phyloP scores from a whole-genome alignment of 1,139 yeast species.

The Candida frijolesensis region DNA sequence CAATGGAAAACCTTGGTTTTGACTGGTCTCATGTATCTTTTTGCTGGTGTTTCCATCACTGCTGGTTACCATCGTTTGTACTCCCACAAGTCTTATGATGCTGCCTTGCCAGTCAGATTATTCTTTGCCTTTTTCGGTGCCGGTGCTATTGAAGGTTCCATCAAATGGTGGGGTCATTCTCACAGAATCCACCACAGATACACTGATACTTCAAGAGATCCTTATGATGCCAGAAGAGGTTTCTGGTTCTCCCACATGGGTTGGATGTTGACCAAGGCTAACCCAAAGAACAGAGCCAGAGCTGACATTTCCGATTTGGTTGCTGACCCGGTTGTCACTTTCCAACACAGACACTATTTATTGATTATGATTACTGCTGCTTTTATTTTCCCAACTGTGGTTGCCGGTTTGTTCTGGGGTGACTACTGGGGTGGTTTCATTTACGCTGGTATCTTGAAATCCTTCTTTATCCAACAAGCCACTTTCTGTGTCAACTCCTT shows the following conservation, averaged over 20 bases:
- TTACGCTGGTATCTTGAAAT: constrained; percentile 86
- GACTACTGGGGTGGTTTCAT: constrained; percentile 93
- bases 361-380: constrained; percentile 66
- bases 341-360: constrained; percentile 92
- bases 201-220: constrained; percentile 96
- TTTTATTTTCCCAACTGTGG: constrained; percentile 69
- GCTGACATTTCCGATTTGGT: constrained; percentile 93
- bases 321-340: constrained; percentile 85
- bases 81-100: constrained; percentile 87
- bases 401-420: constrained; percentile 82
- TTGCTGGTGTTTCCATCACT: constrained; percentile 88
- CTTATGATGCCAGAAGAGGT: constrained; percentile 95
- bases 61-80: constrained; percentile 77
- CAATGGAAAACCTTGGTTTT: constrained; percentile 60
- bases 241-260: constrained; percentile 97
- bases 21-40: constrained; percentile 61
- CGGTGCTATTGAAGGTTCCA: constrained; percentile 94
- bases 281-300: constrained; percentile 93
- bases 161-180: constrained; percentile 98
- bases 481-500: constrained; percentile 98
- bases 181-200: constrained; percentile 98
- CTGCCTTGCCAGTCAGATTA: constrained; percentile 67
- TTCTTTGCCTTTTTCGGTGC: constrained; percentile 87
- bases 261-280: constrained; percentile 94
- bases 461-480: constrained; percentile 90